phyloP scores from a whole-genome alignment of 2,329 filamentous ascomycete species.

The Bipolaris bicolor region DNA sequence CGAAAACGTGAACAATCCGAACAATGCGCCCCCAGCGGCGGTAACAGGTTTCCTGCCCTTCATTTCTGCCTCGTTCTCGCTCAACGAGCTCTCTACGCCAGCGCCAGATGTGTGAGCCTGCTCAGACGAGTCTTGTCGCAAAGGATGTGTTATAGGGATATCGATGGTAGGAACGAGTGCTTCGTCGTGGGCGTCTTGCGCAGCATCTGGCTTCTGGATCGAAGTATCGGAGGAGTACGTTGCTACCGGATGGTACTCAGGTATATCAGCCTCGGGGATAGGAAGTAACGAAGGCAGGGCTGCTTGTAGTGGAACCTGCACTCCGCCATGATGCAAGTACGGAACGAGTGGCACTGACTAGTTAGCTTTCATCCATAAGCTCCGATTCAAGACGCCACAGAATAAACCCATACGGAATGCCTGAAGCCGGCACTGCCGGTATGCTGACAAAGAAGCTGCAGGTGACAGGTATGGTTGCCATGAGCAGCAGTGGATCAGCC shows the following conservation, averaged over 20 bases:
- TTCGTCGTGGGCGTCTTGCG: conserved; percentile 37
- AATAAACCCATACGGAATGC: conserved; percentile 7
- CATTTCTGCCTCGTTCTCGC: conserved; percentile 39
- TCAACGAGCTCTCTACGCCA: conserved; percentile 20
- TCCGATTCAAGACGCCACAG: conserved; percentile 14
- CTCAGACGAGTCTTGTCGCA: conserved; percentile 28
- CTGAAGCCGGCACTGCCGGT: conserved; percentile 34
- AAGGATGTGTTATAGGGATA: conserved; percentile 35
- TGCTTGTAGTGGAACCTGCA: conserved; percentile 43
- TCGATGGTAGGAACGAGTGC: conserved; percentile 34
- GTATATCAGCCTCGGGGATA: conserved; percentile 31
- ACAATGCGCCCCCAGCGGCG: conserved; percentile 44
- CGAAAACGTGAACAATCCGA: conserved; percentile 46
- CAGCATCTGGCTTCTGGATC: conserved; percentile 23
- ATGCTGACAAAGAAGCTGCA: conserved; percentile 9
- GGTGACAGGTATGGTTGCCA: conserved; percentile 1
- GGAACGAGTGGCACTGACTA: conserved; percentile 45
- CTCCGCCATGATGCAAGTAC: conserved; percentile 44
- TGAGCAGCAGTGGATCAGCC: conserved; percentile 12
- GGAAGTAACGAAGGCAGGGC: conserved; percentile 35
- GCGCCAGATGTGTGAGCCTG: conserved; percentile 25
- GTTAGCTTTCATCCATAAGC: conserved; percentile 31
- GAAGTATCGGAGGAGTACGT: conserved; percentile 25
- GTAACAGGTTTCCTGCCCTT: conserved; percentile 45
- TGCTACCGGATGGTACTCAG: conserved; percentile 33